Evolutionary conservation across 2,329 filamentous ascomycete genomes (phyloP).

Genomic region (Penicillium freii): DNA sequence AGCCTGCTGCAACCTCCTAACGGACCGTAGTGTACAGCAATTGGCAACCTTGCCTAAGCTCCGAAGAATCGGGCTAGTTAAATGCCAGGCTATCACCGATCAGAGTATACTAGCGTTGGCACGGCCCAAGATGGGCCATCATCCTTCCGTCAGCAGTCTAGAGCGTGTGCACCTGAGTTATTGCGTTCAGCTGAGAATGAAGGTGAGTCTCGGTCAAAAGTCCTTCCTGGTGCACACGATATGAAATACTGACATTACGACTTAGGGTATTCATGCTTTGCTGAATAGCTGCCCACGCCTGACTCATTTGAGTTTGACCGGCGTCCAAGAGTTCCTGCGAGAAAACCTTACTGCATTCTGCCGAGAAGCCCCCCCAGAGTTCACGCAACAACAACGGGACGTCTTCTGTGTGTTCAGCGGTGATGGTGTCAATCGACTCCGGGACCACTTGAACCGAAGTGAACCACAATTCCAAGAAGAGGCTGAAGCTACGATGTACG

Average conservation of each 20-base stretch:
- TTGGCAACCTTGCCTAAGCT: slow-evolving; percentile 87
- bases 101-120: slow-evolving; percentile 82
- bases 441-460: slow-evolving; percentile 68
- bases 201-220: slow-evolving; percentile 55
- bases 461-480: slow-evolving; percentile 32
- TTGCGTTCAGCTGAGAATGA: slow-evolving; percentile 78
- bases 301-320: slow-evolving; percentile 91
- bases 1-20: slow-evolving; percentile 88
- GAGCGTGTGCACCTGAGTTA: slow-evolving; percentile 97
- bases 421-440: slow-evolving; percentile 72
- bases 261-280: slow-evolving; percentile 80
- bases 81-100: slow-evolving; percentile 88
- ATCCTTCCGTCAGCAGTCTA: slow-evolving; percentile 66
- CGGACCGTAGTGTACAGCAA: slow-evolving; percentile 79
- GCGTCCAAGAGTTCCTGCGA: slow-evolving; percentile 84
- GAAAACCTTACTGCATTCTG: slow-evolving; percentile 84
- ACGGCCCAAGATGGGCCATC: slow-evolving; percentile 55
- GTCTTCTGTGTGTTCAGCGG: slow-evolving; percentile 98
- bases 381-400: slow-evolving; percentile 89
- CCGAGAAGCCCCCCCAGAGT: slow-evolving; percentile 81
- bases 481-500: slow-evolving; percentile 45
- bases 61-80: slow-evolving; percentile 90
- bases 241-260: background rate
- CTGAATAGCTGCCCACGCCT: slow-evolving; percentile 89
- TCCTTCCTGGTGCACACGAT: background rate